Evolutionary conservation across 768 basidiomycete genomes (phyloP).

Genomic region (Lactarius evosmus): DNA sequence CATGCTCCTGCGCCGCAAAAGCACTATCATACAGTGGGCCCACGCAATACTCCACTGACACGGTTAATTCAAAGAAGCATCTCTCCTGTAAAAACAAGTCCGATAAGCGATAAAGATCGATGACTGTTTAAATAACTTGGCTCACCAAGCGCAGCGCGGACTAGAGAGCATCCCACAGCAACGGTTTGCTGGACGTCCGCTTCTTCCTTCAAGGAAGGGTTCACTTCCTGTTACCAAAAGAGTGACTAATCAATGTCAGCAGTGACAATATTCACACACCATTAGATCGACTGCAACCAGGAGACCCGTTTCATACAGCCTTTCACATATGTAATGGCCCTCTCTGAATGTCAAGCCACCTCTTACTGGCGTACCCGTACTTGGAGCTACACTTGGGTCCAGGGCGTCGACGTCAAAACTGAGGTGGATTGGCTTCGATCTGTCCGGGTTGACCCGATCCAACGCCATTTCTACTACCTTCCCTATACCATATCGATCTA

Average conservation of each 20-base stretch:
- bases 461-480: conserved; percentile 95
- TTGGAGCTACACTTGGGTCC: conserved; percentile 94
- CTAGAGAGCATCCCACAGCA: conserved; percentile 82
- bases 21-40: not conserved
- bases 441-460: conserved; percentile 84
- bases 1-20: not conserved
- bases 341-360: conserved; percentile 96
- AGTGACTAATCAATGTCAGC: conserved; percentile 11
- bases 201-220: conserved; percentile 83
- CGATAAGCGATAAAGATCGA: not conserved
- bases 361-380: conserved; percentile 90
- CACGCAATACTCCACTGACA: not conserved
- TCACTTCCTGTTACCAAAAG: conserved; percentile 69
- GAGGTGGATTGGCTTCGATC: conserved; percentile 85
- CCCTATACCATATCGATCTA: conserved; percentile 83
- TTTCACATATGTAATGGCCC: conserved; percentile 97
- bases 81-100: conserved; percentile 26
- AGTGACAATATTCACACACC: conserved; percentile 45
- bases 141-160: conserved; percentile 78
- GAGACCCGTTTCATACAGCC: conserved; percentile 86
- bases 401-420: conserved; percentile 96
- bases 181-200: conserved; percentile 82
- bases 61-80: conserved; percentile 28
- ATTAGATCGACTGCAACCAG: conserved; percentile 93
- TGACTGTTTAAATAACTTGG: conserved; percentile 11